Evolutionary conservation across 768 basidiomycete genomes (phyloP), one percentile per base, ranked within the genome.

Genomic region (Lactarius sanguifluus): DNA sequence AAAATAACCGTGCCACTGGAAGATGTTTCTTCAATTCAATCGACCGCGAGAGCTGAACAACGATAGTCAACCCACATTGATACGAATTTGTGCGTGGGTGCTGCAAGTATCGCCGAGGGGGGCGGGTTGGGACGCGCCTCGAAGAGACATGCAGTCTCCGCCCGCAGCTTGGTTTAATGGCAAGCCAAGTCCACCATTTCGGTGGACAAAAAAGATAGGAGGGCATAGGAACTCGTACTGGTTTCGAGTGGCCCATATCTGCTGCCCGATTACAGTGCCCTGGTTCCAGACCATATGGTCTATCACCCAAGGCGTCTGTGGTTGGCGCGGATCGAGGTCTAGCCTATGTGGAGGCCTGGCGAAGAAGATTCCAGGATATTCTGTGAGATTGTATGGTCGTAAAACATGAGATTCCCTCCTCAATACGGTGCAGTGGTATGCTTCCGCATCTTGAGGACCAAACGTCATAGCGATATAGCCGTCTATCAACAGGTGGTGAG

Each of bases 51-150:
- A 45, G 7, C 38, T 40, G 32, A 38, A 18, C 13, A 23, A 7
- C 1, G 5, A 59, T 36, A 38, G 32, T 8, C 20, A 36, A 13
- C 62, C 56, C 25, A 67, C 66, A 4, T 50, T 50, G 25, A 67
- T 64, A 20, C 66, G 66, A 64, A 67, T 67, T 23, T 67, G 58
- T 38, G 66, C 52, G 25, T 67, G 61, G 20, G 23, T 4, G 20
- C 50, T 28, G 25, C 50, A 13, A 28, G 4, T 38, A 2, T 52
- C 0, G 50, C 41, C 66, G 12, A 67, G 50, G 36, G 41, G 40
- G 15, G 58, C 58, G 12, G 25, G 28, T 28, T 40, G 13, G 1
- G 54, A 47, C 15, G 62, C 66, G 10, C 28, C 57, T 18, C 8
- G 52, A 30, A 67, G 66, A 41, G 9, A 28, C 58, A 30, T 28